These are phyloP conservation scores for Podaxis pistillaris DNA, from an alignment of 768 basidiomycete species.

Conservation along the genomic window DNA sequence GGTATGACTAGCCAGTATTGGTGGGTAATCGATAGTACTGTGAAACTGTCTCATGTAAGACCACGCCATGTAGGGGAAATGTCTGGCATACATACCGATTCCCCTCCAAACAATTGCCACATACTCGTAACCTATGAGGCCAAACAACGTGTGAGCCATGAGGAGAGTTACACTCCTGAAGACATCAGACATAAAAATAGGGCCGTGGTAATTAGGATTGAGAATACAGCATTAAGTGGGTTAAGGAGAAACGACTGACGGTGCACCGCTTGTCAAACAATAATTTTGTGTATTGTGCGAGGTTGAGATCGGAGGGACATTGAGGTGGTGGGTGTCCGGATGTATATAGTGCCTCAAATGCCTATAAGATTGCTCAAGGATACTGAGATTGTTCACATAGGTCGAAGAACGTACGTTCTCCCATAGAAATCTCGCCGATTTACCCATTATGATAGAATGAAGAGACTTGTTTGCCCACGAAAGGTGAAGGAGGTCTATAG, in stretches of 20 bases:
- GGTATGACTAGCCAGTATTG: background rate
- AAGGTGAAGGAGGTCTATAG: constrained; percentile 40
- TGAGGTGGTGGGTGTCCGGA: constrained; percentile 20
- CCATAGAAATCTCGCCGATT: constrained; percentile 30
- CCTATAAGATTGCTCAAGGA: background rate
- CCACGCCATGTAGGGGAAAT: background rate
- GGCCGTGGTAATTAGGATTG: background rate
- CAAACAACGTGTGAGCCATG: constrained; percentile 10
- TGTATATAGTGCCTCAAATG: constrained; percentile 9
- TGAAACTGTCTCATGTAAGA: background rate
- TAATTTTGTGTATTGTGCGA: constrained; percentile 33
- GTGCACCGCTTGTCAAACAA: constrained; percentile 26
- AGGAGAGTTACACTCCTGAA: constrained; percentile 5
- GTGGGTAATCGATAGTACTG: background rate
- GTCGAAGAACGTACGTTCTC: constrained; percentile 21
- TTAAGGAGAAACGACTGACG: background rate
- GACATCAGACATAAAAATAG: background rate
- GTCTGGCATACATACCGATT: background rate
- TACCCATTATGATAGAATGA: constrained; percentile 30
- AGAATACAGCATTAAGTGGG: background rate
- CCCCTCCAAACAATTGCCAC: background rate
- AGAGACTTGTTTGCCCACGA: constrained; percentile 35
- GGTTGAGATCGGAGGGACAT: constrained; percentile 30
- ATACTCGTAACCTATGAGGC: constrained; percentile 10
- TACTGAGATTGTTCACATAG: constrained; percentile 21